Evolutionary conservation across 192 early-diverging fungal genomes (phyloP), one percentile per base, ranked within the genome.

Genomic region (Chytriomyces sp.): DNA sequence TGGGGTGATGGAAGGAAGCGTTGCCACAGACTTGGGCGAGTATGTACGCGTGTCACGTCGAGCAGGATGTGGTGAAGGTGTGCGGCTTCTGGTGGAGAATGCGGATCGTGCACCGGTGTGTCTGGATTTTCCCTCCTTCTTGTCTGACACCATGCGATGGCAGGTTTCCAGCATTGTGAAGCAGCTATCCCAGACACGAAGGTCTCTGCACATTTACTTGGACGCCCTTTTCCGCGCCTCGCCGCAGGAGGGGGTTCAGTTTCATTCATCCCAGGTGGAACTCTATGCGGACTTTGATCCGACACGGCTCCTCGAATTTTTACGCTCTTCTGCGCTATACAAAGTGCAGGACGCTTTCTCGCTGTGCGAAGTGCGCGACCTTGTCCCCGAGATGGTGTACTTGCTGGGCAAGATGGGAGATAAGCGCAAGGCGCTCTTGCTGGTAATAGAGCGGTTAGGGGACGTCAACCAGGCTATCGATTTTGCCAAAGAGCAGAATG

Each of bases 301-400:
- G 26, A 70, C 77, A 7, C 86, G 87, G 38, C 76, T 99, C 19
- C 76, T 94, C 38, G 85, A 91, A n/a, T 99, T 99, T 69, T 75
- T 99, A 59, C 81, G 93, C 10, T 78, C 86, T 2, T 59, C 53
- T 22, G 65, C 69, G 68, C 34, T 66, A 19, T 52, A 75, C 31
- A 63, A 58, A 37, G 52, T 40, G 59, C 68, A 58, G 59, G 65
- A 63, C 25, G 74, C 59, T 12, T 72, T 67, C 67, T 25, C 36
- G 22, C 36, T 62, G 28, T 96, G 94, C 73, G 91, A 98, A 78
- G 74, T 88, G 65, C 88, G 91, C 38, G 91, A 91, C 62, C 80
- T 99, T 65, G 93, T 99, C 5, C 93, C 94, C 10, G 98, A 98
- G 74, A 99, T 98, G 96, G 94, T 99, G 0, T 98, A 90, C 75